phyloP scores from a whole-genome alignment of 176 grass and related monocot species.

The sorghum (Sorghum bicolor) region DNA sequence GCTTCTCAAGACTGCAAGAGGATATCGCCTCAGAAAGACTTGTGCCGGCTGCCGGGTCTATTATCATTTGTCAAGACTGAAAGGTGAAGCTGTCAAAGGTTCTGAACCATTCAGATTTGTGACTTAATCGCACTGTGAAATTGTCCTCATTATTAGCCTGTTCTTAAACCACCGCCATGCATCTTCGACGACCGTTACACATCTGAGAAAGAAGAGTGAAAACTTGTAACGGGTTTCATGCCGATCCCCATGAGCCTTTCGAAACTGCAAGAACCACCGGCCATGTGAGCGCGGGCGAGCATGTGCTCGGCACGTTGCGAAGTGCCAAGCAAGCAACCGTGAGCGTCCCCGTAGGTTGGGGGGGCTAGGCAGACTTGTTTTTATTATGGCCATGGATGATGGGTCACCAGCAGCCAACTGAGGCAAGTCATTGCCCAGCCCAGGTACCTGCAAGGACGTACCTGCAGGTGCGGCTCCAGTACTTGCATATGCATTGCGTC shows the following conservation, averaged over 20 bases:
- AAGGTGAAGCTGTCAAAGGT: background rate
- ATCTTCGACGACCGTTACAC: background rate
- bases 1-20: background rate
- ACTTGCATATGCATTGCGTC: background rate
- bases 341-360: constrained; percentile 22
- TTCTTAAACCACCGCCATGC: background rate
- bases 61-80: background rate
- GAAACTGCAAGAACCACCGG: background rate
- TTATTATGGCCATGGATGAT: background rate
- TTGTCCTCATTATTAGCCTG: background rate
- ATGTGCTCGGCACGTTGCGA: constrained; percentile 45
- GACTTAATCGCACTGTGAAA: background rate
- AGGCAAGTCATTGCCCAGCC: constrained; percentile 14
- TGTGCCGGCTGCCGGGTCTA: background rate
- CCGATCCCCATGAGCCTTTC: background rate
- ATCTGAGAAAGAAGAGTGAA: background rate
- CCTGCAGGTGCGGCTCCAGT: constrained; percentile 35
- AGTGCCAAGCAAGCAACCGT: constrained; percentile 36
- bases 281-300: constrained; percentile 33
- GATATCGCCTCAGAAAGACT: background rate
- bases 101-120: background rate
- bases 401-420: constrained; percentile 20
- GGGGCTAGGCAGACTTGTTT: background rate
- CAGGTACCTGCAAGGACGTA: constrained; percentile 56
- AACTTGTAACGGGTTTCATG: background rate